phyloP scores from a whole-genome alignment of 2,329 filamentous ascomycete species.

The Microsporum audouinii region DNA sequence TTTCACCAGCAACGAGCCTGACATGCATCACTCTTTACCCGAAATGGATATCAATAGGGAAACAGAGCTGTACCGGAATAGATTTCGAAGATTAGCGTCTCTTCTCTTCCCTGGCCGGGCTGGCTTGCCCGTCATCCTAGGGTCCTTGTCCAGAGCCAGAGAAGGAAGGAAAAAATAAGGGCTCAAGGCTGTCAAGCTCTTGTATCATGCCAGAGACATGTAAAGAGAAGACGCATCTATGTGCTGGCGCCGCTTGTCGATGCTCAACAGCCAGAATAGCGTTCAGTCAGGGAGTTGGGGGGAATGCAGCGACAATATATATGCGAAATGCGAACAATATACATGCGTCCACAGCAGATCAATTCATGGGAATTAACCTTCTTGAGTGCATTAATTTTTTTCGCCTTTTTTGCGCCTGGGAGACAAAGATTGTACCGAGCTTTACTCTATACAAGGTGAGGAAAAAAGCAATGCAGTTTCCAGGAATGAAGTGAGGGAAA shows the following conservation, averaged over 20 bases:
- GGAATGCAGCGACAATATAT: background rate
- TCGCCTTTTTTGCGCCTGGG: background rate
- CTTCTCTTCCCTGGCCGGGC: background rate
- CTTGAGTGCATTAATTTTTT: background rate
- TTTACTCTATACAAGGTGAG: background rate
- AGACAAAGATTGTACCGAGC: background rate
- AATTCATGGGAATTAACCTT: background rate
- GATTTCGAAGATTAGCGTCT: background rate
- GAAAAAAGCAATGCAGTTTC: background rate
- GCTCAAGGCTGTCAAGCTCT: background rate
- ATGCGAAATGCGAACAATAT: background rate
- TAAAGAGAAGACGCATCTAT: background rate
- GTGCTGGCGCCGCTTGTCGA: conserved; percentile 1
- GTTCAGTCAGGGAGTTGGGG: background rate
- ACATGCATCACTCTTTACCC: background rate
- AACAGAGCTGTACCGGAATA: background rate
- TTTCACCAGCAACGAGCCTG: background rate
- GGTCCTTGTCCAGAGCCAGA: background rate
- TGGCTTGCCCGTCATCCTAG: background rate
- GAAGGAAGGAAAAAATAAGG: background rate
- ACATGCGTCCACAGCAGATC: background rate
- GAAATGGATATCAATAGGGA: background rate
- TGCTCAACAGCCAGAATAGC: background rate
- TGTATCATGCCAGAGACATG: background rate
- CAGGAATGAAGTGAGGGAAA: background rate